Percentiles rank a stretch among this genome's conserved stretches.
phyloP scores from a whole-genome alignment of 345 rosid genomes.

The Eucalyptus pumila region DNA sequence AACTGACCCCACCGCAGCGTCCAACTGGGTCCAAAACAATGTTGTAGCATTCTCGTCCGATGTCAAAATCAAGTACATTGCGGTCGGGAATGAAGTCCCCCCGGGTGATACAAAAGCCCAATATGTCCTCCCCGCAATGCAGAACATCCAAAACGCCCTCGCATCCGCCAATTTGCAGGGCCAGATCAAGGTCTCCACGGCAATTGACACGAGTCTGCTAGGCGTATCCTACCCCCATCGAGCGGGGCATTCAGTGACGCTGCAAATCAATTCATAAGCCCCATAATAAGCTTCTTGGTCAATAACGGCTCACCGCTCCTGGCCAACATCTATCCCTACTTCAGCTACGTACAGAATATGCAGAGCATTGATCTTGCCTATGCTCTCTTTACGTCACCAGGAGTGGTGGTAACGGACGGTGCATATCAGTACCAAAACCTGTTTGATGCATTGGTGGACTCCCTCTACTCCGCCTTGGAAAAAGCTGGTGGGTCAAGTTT shows the following conservation, averaged over 20 bases:
- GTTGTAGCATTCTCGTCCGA: slow-evolving; percentile 5
- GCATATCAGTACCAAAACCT: not conserved
- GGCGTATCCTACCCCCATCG: slow-evolving; percentile 12
- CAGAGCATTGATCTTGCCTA: not conserved
- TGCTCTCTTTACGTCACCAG: slow-evolving; percentile 5
- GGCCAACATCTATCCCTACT: slow-evolving; percentile 14
- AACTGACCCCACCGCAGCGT: slow-evolving; percentile 1
- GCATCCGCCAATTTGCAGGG: not conserved
- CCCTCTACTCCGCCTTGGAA: slow-evolving; percentile 10
- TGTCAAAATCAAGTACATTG: slow-evolving; percentile 37
- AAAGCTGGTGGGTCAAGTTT: not conserved
- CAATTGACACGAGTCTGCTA: slow-evolving; percentile 3
- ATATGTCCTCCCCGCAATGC: slow-evolving; percentile 10
- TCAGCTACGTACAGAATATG: not conserved
- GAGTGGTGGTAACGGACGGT: not conserved
- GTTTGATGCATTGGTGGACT: slow-evolving; percentile 13
- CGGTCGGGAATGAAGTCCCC: slow-evolving; percentile 30
- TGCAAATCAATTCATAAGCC: slow-evolving; percentile 3
- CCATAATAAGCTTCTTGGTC: slow-evolving; percentile 7
- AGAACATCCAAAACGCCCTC: slow-evolving; percentile 4
- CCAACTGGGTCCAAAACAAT: slow-evolving; percentile 20
- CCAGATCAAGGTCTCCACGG: slow-evolving; percentile 24
- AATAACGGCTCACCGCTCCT: slow-evolving; percentile 13
- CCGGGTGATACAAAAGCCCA: slow-evolving; percentile 1
- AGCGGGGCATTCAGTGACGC: not conserved